Evolutionary conservation across 257 asterid species (phyloP).

Genomic region (Przewalskia tangutica): DNA sequence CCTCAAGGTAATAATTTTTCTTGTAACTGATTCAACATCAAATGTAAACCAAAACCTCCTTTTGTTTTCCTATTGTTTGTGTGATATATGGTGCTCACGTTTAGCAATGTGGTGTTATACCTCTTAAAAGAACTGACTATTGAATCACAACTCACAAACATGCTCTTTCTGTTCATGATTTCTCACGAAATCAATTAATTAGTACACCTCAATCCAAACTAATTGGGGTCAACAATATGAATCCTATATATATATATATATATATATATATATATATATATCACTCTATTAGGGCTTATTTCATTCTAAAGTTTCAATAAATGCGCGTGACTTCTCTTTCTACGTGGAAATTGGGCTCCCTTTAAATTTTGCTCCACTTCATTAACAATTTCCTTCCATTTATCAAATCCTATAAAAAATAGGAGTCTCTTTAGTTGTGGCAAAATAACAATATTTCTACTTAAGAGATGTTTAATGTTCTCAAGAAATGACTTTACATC

Average conservation of each 20-base stretch:
- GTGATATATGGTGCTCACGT: no score
- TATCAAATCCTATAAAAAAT: background rate
- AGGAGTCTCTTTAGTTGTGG: background rate
- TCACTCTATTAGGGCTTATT: background rate
- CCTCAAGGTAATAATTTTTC: conserved; percentile 72
- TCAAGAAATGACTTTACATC: background rate
- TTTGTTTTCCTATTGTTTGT: no score
- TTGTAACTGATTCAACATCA: background rate
- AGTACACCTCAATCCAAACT: no score
- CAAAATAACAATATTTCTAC: background rate
- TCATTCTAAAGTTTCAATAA: background rate
- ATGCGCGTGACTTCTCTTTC: background rate
- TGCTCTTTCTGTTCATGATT: no score
- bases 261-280: no score
- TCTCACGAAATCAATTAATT: no score
- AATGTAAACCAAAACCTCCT: background rate
- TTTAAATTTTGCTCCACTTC: background rate
- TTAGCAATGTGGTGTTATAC: no score
- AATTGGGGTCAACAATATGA: no score
- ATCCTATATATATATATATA: no score
- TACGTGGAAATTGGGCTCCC: background rate
- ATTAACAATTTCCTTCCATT: background rate
- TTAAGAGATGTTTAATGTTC: no score
- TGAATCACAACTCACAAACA: no score
- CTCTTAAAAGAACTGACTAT: no score